Percentiles rank a stretch among this genome's conserved stretches.
phyloP scores from a whole-genome alignment of 192 early-diverging fungal species.

The Coemansia sp. region DNA sequence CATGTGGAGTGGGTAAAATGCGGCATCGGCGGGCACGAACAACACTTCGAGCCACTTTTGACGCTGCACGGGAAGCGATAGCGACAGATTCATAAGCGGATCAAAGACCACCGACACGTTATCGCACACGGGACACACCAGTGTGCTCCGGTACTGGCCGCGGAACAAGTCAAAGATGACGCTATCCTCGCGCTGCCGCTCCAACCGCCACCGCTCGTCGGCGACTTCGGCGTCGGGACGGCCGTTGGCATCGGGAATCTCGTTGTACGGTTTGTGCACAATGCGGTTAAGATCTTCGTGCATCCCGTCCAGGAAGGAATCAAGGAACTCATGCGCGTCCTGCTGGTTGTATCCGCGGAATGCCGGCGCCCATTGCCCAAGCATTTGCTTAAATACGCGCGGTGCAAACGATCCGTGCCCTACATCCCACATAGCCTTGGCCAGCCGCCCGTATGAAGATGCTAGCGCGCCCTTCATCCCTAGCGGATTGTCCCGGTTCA shows the following conservation, averaged over 20 bases:
- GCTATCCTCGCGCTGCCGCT: conserved; percentile 76
- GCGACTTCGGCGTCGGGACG: conserved; percentile 70
- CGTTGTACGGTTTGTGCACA: conserved; percentile 74
- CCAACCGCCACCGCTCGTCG: conserved; percentile 69
- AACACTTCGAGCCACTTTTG: conserved; percentile 58
- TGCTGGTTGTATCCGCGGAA: conserved; percentile 77
- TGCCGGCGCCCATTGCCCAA: conserved; percentile 53
- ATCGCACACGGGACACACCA: conserved; percentile 59
- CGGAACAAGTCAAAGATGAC: conserved; percentile 76
- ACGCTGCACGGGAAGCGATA: conserved; percentile 73
- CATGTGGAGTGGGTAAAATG: conserved; percentile 47
- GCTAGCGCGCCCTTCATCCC: conserved; percentile 76
- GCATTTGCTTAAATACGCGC: conserved; percentile 72
- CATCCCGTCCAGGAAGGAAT: conserved; percentile 77
- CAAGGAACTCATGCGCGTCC: conserved; percentile 83
- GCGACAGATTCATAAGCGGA: conserved; percentile 75
- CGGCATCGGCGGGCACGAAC: conserved; percentile 50
- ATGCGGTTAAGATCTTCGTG: conserved; percentile 89
- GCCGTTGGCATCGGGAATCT: conserved; percentile 72
- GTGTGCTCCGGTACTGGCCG: conserved; percentile 66
- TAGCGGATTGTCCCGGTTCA: conserved; percentile 72
- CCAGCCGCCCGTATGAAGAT: conserved; percentile 64
- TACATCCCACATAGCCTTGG: conserved; percentile 65
- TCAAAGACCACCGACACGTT: conserved; percentile 77
- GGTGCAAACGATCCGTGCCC: conserved; percentile 62